Conservation (phyloP, 306 rosid species). For the Lupinus albus region DNA sequence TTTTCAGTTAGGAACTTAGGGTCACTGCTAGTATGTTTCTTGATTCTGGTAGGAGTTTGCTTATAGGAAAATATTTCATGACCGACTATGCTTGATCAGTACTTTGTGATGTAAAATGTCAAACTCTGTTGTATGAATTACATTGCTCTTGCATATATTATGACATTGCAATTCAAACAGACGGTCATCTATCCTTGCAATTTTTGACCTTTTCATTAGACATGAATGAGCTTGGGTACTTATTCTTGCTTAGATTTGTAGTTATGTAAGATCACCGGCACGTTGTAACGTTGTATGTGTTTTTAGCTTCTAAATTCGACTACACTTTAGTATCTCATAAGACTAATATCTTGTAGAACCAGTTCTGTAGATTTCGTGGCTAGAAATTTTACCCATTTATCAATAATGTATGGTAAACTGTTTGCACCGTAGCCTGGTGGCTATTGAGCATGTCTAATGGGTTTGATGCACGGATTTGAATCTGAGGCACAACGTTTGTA, state of each 20-base stretch:
- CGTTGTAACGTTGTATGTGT: not conserved
- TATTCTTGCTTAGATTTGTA: not conserved
- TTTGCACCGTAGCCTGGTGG: too few relatives aligned
- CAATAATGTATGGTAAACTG: not conserved
- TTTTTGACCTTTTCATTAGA: not conserved
- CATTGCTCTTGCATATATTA: not conserved
- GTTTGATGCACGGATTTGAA: too few relatives aligned
- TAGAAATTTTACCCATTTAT: not conserved
- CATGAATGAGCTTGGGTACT: not conserved
- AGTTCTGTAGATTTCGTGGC: not conserved
- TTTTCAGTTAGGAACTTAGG: too few relatives aligned
- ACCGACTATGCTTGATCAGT: too few relatives aligned
- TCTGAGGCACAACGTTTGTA: too few relatives aligned
- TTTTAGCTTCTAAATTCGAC: not conserved
- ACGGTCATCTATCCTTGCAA: too few relatives aligned
- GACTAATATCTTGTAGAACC: constrained; percentile 8
- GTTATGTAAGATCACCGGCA: not conserved
- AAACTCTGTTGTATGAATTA: too few relatives aligned
- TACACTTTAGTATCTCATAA: not conserved
- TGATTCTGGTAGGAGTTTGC: too few relatives aligned
- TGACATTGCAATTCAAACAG: not conserved
- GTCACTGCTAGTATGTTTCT: too few relatives aligned
- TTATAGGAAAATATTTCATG: too few relatives aligned
- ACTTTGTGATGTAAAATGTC: too few relatives aligned
- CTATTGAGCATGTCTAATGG: too few relatives aligned